These are phyloP conservation scores for Phragmites australis DNA, from an alignment of 176 grass and related monocot species.

Conservation along the genomic window DNA sequence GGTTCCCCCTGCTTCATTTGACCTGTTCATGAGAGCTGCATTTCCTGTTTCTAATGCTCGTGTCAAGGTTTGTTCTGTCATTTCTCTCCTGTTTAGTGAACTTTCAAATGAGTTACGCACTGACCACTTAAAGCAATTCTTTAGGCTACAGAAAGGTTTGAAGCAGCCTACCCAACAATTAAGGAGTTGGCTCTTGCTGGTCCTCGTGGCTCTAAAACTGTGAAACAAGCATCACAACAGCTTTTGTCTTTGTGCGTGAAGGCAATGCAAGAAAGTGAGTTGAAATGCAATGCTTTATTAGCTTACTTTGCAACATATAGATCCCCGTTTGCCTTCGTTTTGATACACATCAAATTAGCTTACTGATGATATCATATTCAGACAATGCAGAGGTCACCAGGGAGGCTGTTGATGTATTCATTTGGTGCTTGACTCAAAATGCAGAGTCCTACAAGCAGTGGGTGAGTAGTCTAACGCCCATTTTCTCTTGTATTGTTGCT, in stretches of 20 bases:
- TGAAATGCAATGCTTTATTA: background rate
- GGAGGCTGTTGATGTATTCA: conserved; percentile 72
- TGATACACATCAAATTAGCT: background rate
- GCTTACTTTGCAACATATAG: background rate
- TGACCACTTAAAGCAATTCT: conserved; percentile 26
- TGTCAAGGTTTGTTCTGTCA: conserved; percentile 57
- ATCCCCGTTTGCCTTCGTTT: background rate
- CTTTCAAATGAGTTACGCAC: background rate
- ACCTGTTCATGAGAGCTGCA: conserved; percentile 72
- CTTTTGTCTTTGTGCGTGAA: conserved; percentile 71
- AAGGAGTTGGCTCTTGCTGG: conserved; percentile 90
- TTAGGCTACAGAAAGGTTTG: conserved; percentile 96
- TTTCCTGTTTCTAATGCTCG: conserved; percentile 63
- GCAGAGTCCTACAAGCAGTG: conserved; percentile 82
- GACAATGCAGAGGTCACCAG: conserved; percentile 73
- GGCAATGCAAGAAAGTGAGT: conserved; percentile 94
- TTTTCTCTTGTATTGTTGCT: conserved; percentile 3
- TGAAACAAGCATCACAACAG: conserved; percentile 89
- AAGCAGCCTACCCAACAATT: conserved; percentile 72
- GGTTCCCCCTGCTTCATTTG: conserved; percentile 71
- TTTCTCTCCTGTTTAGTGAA: background rate
- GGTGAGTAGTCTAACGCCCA: conserved; percentile 54
- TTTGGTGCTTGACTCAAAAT: conserved; percentile 91
- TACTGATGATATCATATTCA: conserved; percentile 42
- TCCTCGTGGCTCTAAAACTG: conserved; percentile 74